Conservation (phyloP, 805 yeast genomes). For the Cyberlindnera maclurae region DNA sequence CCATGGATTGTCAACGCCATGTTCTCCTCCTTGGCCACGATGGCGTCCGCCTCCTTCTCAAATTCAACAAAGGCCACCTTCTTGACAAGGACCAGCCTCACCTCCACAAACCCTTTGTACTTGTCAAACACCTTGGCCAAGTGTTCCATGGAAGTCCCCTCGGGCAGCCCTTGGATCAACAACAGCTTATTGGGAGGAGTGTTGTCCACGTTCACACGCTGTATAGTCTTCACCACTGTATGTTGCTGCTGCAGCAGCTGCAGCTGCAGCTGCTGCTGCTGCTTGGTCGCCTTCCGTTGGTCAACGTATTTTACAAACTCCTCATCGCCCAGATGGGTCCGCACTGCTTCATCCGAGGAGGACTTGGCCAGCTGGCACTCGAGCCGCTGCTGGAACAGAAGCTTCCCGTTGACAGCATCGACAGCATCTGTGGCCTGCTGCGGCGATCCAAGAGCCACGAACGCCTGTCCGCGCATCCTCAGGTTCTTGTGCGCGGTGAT, state of each 20-base stretch:
- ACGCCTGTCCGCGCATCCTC: constrained; percentile 79
- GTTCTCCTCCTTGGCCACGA: constrained; percentile 27
- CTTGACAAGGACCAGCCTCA: constrained; percentile 59
- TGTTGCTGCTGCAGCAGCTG: constrained; percentile 7
- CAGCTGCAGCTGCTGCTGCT: constrained; percentile 13
- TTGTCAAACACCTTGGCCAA: constrained; percentile 41
- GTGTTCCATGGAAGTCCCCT: constrained; percentile 30
- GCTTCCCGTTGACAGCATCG: constrained; percentile 13
- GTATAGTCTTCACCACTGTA: constrained; percentile 6
- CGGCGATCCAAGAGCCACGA: constrained; percentile 45
- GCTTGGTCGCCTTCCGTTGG: constrained; percentile 8
- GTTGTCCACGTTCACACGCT: constrained; percentile 11
- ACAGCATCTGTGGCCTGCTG: constrained; percentile 33
- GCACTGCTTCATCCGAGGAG: constrained; percentile 19
- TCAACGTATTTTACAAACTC: constrained; percentile 14
- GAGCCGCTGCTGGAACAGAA: constrained; percentile 17
- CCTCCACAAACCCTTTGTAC: constrained; percentile 55
- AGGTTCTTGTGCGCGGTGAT: constrained; percentile 54
- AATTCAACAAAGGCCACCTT: constrained; percentile 80
- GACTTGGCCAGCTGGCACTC: constrained; percentile 21
- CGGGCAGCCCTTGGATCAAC: constrained; percentile 59
- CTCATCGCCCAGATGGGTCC: constrained; percentile 7
- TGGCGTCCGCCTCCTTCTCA: constrained; percentile 46
- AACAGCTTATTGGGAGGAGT: constrained; percentile 65
- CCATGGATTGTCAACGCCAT: constrained; percentile 17